Percentiles rank a stretch among this genome's conserved stretches.
Conservation (phyloP, 1,284 basidiomycete genomes). For the Puccinia horiana region DNA sequence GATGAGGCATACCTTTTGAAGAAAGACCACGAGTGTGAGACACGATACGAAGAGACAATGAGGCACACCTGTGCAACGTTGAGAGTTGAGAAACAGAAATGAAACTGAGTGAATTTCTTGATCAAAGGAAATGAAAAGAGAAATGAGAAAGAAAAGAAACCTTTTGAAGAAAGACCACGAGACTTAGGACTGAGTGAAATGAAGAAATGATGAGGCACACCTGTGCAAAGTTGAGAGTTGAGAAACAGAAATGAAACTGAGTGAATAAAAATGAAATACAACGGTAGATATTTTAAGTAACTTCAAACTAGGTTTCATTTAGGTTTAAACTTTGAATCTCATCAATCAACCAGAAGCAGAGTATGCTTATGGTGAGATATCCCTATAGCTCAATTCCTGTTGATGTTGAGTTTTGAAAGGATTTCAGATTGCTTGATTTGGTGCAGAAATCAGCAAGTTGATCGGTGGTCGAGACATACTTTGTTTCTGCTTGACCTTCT, state of each 20-base stretch:
- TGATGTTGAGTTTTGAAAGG: constrained; percentile 4
- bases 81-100: background rate
- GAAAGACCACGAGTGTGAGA: too few species aligned
- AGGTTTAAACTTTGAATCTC: too few species aligned
- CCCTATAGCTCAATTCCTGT: too few species aligned
- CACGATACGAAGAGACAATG: too few species aligned
- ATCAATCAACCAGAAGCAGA: too few species aligned
- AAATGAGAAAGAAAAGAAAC: too few species aligned
- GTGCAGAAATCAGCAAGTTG: constrained; percentile 50
- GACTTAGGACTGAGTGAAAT: background rate
- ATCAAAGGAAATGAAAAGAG: too few species aligned
- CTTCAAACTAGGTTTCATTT: too few species aligned
- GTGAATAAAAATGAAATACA: background rate
- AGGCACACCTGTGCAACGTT: background rate
- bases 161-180: background rate
- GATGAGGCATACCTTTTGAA: too few species aligned
- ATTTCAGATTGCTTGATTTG: constrained; percentile 23
- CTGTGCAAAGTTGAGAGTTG: background rate
- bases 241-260: background rate
- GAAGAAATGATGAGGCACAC: background rate
- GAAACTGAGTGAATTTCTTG: too few species aligned
- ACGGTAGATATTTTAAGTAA: too few species aligned
- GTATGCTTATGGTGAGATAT: too few species aligned
- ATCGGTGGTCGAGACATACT: constrained; percentile 29
- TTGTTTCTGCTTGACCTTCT: constrained; percentile 23